Base-by-base conservation (phyloP, 2,329 filamentous ascomycete genomes). In the Talaromyces sp. region DNA sequence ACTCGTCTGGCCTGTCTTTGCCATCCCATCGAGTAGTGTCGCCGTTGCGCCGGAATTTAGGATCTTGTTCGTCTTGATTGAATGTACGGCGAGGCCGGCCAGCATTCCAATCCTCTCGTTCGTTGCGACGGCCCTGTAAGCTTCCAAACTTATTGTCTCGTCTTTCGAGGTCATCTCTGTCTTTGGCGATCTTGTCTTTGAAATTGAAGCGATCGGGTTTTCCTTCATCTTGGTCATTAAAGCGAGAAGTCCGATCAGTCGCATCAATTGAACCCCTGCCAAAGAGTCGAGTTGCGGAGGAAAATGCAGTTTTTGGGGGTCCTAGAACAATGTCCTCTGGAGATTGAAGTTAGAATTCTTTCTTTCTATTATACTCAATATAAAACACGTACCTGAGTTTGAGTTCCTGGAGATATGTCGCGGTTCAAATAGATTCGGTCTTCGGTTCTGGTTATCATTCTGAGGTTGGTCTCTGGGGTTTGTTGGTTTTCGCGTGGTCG, bases 321-420 rank as follows among this genome's bases (percentile, higher is more conserved):
- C 90, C 92, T 61, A 96, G 88, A 61, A 94, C 83, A 61, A 95
- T 89, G 65, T 95, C 91, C 68, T 96, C 92, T 68, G 68, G 63
- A 64, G 65, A 56, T 67, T 61, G 61, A 11, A n/a, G 19, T 70
- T 67, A 58, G 52, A 61, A 53, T 56, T 8, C 14, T 38, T 46
- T 19, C 41, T 46, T 21, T 46, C 43, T 24, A 11, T 14, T 9
- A 21, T 46, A 24, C 35, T 6, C 35, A 38, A n/a, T 38, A n/a
- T 46, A 46, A 67, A 70, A 72, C 69, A 55, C 60, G 54, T 75
- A 79, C 77, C 76, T 70, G 76, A 80, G 68, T 74, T 74, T 59
- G 78, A 82, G 68, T 77, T 75, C 69, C 81, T 78, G 60, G 77
- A 77, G 61, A 75, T 71, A 65, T 79, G 76, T 57, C 76, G 76